Evolutionary conservation across 2,329 filamentous ascomycete species (phyloP).

Genomic region (Xylaria polymorpha): DNA sequence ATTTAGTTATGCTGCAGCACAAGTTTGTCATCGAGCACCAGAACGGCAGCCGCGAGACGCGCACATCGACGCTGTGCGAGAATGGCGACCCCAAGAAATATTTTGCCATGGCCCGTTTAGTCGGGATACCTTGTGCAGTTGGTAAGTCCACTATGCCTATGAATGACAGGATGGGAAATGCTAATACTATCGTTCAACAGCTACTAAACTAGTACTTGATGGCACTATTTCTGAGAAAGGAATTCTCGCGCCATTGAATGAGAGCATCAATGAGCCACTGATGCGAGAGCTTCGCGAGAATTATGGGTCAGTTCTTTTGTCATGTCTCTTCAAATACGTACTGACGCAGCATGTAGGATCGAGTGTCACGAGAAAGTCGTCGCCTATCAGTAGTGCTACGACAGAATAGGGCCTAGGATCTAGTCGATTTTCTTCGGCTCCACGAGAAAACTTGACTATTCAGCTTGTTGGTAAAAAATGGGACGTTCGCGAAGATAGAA

Average conservation of each 20-base stretch:
- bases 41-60: constrained; percentile 80
- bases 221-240: constrained; percentile 79
- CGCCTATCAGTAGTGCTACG: neutral
- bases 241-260: constrained; percentile 80
- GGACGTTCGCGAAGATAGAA: no score
- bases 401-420: no score
- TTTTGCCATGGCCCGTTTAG: constrained; percentile 48
- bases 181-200: neutral
- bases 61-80: constrained; percentile 83
- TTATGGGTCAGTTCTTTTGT: constrained; percentile 20
- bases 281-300: constrained; percentile 69
- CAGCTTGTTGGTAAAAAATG: no score
- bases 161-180: no score
- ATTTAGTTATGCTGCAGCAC: constrained; percentile 61
- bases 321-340: neutral
- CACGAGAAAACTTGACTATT: no score
- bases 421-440: no score
- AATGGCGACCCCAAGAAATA: constrained; percentile 66
- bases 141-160: constrained; percentile 48
- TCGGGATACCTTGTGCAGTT: constrained; percentile 66
- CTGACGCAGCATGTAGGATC: constrained; percentile 61
- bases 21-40: constrained; percentile 86
- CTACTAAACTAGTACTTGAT: constrained; percentile 81
- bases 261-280: constrained; percentile 73
- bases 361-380: constrained; percentile 49